Base-by-base conservation (phyloP, 352 stramenopile species). In the Phytophthora lateralis region DNA sequence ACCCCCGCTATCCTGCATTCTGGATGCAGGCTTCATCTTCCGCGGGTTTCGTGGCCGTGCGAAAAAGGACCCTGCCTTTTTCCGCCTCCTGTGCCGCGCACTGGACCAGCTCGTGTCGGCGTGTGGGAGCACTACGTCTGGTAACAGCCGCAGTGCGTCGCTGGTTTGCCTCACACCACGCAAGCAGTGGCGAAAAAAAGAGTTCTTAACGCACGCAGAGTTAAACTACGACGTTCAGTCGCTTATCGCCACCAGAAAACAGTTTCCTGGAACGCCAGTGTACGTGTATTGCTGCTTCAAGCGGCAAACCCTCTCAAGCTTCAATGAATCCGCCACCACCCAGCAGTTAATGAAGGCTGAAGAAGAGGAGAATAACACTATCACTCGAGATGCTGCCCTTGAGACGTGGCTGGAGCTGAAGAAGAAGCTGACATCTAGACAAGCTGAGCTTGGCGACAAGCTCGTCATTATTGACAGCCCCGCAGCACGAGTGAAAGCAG, bases 101-200 rank as follows among this genome's bases (percentile, higher is more conserved):
- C 48, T 86, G 21, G 53, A 82, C 26, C 58, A 68, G 3, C 15
- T 89, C 14, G 60, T 78, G 8, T 37, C 55, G 20, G 51, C 50
- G 47, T 63, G 30, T 49, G 55, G 24, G 1, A 48, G 11, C 37
- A 20, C 2, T 32, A n/a, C 6, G 15, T 20, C 20, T 18, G 30
- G 12, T 34, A 52, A 11, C 37, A 59, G 5, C 17, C 21, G 24
- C 17, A 58, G 8, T 42, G 21, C 54, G 11, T 61, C 43, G 18
- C 29, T 89, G 7, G 53, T 88, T 38, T 86, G 64, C 17, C 21
- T 91, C 3, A 82, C 79, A 2, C 73, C 74, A 17, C 67, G 79
- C 20, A 91, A 88, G 53, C 78, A 85, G 30, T 91, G 82, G 82
- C 75, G 79, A 37, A 85, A 85, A 39, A 71, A 77, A 44, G 78